Conservation (phyloP, 495 filamentous ascomycete species). For the Tuber magnatum region DNA sequence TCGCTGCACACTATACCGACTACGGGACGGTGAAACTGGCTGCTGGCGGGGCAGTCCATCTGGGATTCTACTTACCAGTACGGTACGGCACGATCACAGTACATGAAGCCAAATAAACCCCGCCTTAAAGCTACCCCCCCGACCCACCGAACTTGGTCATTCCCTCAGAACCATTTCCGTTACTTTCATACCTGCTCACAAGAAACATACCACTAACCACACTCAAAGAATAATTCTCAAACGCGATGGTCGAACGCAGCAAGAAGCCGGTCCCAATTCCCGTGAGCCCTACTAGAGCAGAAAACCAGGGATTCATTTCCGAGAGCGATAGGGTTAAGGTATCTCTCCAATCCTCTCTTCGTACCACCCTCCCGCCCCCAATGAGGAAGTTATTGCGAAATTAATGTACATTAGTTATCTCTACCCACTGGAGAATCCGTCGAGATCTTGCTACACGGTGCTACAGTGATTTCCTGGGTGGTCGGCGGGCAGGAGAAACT, state of each 20-base stretch:
- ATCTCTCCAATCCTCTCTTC: background rate
- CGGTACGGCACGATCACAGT: too few species aligned
- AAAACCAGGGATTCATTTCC: slow-evolving; percentile 24
- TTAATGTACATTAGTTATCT: slow-evolving; percentile 45
- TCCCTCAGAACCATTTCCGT: background rate
- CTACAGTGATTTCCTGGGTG: slow-evolving; percentile 85
- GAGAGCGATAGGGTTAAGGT: slow-evolving; percentile 37
- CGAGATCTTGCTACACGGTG: slow-evolving; percentile 78
- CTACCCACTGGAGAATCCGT: slow-evolving; percentile 78
- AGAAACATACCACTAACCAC: background rate
- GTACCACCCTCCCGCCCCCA: slow-evolving; percentile 56
- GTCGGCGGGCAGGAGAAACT: slow-evolving; percentile 73
- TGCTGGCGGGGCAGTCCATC: background rate
- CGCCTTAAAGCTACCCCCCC: background rate
- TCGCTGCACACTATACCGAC: too few species aligned
- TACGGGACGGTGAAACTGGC: background rate
- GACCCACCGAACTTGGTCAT: background rate
- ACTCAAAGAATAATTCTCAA: background rate
- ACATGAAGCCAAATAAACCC: background rate
- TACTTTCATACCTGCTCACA: background rate
- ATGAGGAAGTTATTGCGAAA: slow-evolving; percentile 62
- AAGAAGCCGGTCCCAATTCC: slow-evolving; percentile 76
- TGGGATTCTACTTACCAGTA: too few species aligned
- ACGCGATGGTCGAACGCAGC: slow-evolving; percentile 65
- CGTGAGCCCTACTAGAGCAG: slow-evolving; percentile 49